Conservation (phyloP, 1,284 basidiomycete species). For the Boletus smithii region DNA sequence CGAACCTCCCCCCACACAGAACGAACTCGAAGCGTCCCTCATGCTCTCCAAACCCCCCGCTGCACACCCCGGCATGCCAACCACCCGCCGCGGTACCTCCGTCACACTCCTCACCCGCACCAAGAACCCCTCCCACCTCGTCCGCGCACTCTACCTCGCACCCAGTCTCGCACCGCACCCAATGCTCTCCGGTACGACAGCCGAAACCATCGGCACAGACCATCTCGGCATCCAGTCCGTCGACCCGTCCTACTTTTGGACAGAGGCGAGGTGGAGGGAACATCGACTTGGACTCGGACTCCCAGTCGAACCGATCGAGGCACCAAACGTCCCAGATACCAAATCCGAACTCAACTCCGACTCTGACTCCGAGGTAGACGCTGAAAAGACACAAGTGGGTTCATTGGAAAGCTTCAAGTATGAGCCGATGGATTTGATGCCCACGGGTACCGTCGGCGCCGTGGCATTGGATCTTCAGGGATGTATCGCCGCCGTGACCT, state of each 20-base stretch:
- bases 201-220: conserved; percentile 54
- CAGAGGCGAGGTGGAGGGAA: conserved; percentile 68
- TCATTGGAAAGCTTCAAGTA: conserved; percentile 16
- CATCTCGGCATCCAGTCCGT: conserved; percentile 56
- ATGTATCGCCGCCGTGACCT: conserved; percentile 70
- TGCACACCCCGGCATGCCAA: conserved; percentile 56
- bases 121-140: conserved; percentile 73
- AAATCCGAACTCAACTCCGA: neutral
- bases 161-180: conserved; percentile 60
- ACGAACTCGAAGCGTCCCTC: conserved; percentile 75
- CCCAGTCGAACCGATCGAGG: conserved; percentile 58
- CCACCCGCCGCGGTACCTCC: conserved; percentile 58
- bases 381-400: conserved; percentile 18
- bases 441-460: conserved; percentile 79
- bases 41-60: conserved; percentile 74
- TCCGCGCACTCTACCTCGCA: conserved; percentile 64
- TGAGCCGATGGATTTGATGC: conserved; percentile 53
- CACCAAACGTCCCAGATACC: conserved; percentile 17
- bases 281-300: conserved; percentile 68
- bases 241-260: conserved; percentile 74
- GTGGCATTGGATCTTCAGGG: conserved; percentile 74
- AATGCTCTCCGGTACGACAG: conserved; percentile 63
- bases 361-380: neutral
- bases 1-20: conserved; percentile 39
- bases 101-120: conserved; percentile 63